These are phyloP conservation scores for Lotmaria passim DNA, from an alignment of 208 protist genomes.

Conservation along the genomic window DNA sequence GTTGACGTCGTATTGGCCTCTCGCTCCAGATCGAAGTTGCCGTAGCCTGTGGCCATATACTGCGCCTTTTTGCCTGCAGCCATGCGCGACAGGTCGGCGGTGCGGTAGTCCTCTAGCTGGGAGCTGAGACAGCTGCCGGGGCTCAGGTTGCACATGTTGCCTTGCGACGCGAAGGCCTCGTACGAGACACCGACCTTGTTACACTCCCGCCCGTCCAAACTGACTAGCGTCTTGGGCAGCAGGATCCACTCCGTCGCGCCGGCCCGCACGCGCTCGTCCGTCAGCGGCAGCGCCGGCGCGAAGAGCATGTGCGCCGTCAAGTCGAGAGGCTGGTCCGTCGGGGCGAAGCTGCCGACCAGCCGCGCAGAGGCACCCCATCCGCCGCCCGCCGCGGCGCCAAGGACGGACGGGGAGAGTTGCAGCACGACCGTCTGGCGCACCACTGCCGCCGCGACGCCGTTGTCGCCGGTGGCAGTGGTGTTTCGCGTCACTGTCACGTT, in stretches of 20 bases:
- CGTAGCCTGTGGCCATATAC: slow-evolving; percentile 75
- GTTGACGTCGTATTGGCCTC: background rate
- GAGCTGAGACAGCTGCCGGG: slow-evolving; percentile 77
- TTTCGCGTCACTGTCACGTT: slow-evolving; percentile 53
- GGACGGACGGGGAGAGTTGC: slow-evolving; percentile 50
- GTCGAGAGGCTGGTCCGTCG: slow-evolving; percentile 56
- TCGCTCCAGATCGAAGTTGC: slow-evolving; percentile 45
- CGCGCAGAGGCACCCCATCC: slow-evolving; percentile 53
- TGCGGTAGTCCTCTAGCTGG: slow-evolving; percentile 85
- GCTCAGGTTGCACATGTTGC: slow-evolving; percentile 60
- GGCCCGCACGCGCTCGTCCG: slow-evolving; percentile 46
- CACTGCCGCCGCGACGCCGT: background rate
- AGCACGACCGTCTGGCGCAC: slow-evolving; percentile 35
- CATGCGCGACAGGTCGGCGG: slow-evolving; percentile 48
- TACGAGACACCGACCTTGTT: slow-evolving; percentile 92
- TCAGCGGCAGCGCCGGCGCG: slow-evolving; percentile 45
- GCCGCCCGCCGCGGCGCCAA: slow-evolving; percentile 34
- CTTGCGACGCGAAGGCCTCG: slow-evolving; percentile 82
- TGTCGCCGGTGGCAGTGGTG: background rate
- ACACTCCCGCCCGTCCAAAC: slow-evolving; percentile 75
- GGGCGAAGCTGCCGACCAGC: slow-evolving; percentile 78
- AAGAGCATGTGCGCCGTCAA: slow-evolving; percentile 80
- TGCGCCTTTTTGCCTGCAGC: slow-evolving; percentile 37
- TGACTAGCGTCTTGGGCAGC: slow-evolving; percentile 65
- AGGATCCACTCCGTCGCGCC: slow-evolving; percentile 82